These are phyloP conservation scores for Mycogone perniciosa DNA, from an alignment of 2,329 filamentous ascomycete genomes.

Conservation along the genomic window DNA sequence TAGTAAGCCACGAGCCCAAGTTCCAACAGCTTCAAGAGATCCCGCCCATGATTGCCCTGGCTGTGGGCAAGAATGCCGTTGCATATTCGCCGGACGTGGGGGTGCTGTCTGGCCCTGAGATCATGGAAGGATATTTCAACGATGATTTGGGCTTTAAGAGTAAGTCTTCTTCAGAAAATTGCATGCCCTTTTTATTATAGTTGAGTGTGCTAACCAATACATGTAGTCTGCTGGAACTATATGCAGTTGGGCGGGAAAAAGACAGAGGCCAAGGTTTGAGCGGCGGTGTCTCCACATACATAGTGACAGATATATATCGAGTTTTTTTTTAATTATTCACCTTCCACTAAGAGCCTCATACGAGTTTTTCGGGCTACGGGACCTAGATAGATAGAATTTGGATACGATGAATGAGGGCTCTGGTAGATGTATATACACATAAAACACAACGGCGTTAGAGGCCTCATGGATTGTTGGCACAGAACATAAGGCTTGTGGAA, in stretches of 20 bases:
- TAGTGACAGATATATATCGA: not conserved
- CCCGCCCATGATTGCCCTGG: constrained; percentile 62
- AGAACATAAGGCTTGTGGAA: no score
- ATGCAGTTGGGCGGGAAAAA: constrained; percentile 39
- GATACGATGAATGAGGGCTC: not conserved
- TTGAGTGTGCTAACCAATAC: constrained; percentile 14
- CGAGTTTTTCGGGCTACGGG: no score
- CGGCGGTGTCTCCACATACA: not conserved
- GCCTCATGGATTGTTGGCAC: no score
- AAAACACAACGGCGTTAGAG: no score
- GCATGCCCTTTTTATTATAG: no score
- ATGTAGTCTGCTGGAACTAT: constrained; percentile 49
- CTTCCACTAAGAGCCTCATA: no score
- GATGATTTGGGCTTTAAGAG: constrained; percentile 60
- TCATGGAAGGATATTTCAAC: constrained; percentile 58
- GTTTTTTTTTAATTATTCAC: no score
- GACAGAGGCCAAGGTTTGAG: not conserved
- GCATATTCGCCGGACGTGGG: constrained; percentile 53
- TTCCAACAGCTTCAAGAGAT: constrained; percentile 47
- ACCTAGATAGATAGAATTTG: not conserved
- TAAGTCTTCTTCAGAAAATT: constrained; percentile 32
- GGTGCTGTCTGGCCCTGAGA: constrained; percentile 53
- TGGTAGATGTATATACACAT: no score
- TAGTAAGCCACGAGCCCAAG: constrained; percentile 34
- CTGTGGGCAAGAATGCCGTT: constrained; percentile 63